These are phyloP conservation scores for Xerocomus nothofagi DNA, from an alignment of 1,284 basidiomycete genomes.

Conservation along the genomic window DNA sequence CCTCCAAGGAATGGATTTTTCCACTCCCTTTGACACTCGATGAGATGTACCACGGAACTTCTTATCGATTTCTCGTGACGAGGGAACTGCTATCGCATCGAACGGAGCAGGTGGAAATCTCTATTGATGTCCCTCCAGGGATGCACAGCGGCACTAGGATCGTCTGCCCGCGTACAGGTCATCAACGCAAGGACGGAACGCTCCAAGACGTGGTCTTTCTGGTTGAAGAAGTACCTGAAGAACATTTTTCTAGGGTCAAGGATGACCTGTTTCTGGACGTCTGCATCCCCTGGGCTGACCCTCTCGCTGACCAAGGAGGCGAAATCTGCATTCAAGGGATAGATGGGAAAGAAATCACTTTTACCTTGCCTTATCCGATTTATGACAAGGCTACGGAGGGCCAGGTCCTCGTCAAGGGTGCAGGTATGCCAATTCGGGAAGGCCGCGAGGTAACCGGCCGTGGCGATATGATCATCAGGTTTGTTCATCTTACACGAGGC, in stretches of 20 bases:
- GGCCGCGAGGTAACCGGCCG: constrained; percentile 62
- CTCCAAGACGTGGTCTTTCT: constrained; percentile 80
- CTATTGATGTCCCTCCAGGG: constrained; percentile 73
- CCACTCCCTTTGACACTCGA: constrained; percentile 80
- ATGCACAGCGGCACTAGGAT: constrained; percentile 76
- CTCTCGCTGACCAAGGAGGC: constrained; percentile 49
- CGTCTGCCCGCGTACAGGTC: constrained; percentile 72
- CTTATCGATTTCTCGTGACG: constrained; percentile 79
- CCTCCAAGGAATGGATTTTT: constrained; percentile 55
- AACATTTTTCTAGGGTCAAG: constrained; percentile 65
- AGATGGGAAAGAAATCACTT: constrained; percentile 63
- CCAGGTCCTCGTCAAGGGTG: constrained; percentile 59
- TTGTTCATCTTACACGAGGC: constrained; percentile 33
- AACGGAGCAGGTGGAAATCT: constrained; percentile 73
- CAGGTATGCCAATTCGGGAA: constrained; percentile 83
- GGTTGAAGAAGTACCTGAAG: constrained; percentile 73
- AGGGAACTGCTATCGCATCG: constrained; percentile 61
- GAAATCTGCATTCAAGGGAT: constrained; percentile 63
- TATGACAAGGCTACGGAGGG: constrained; percentile 64
- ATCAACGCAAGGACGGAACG: constrained; percentile 70
- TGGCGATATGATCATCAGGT: constrained; percentile 79
- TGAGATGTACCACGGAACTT: constrained; percentile 81
- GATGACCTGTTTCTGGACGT: constrained; percentile 73
- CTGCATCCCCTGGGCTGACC: constrained; percentile 70
- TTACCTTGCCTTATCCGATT: constrained; percentile 64